These are phyloP conservation scores for Infundibulicybe gibba DNA, from an alignment of 768 basidiomycete species.

Conservation along the genomic window DNA sequence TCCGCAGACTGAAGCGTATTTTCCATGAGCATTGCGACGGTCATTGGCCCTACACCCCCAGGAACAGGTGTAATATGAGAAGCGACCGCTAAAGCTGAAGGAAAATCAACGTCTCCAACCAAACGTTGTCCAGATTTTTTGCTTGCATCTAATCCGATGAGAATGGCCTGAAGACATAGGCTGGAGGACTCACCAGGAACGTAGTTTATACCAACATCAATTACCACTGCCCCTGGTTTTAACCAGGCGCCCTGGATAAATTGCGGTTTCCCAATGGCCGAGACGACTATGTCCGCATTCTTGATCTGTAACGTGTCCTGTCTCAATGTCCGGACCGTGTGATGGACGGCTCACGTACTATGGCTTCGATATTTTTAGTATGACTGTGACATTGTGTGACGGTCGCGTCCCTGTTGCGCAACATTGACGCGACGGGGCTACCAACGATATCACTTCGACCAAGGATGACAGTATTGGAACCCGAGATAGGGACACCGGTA, in stretches of 20 bases:
- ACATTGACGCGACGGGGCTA: slow-evolving; percentile 88
- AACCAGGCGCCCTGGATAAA: slow-evolving; percentile 93
- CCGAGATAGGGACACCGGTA: slow-evolving; percentile 73
- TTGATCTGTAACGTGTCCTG: slow-evolving; percentile 49
- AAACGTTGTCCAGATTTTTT: slow-evolving; percentile 96
- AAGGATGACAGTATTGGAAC: slow-evolving; percentile 85
- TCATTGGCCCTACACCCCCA: slow-evolving; percentile 99
- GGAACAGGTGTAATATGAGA: slow-evolving; percentile 96
- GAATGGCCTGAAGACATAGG: slow-evolving; percentile 1
- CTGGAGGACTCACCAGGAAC: slow-evolving; percentile 60
- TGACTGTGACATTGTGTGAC: slow-evolving; percentile 97
- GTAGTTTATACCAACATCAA: slow-evolving; percentile 98
- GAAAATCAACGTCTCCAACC: slow-evolving; percentile 93
- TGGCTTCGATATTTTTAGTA: slow-evolving; percentile 74
- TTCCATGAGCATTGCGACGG: slow-evolving; percentile 96
- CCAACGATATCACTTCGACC: slow-evolving; percentile 98
- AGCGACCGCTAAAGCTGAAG: slow-evolving; percentile 71
- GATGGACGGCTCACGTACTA: slow-evolving; percentile 43
- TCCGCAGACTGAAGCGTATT: slow-evolving; percentile 87
- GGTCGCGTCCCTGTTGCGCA: slow-evolving; percentile 88
- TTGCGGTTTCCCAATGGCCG: slow-evolving; percentile 92
- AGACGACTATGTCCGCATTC: slow-evolving; percentile 88
- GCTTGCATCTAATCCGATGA: slow-evolving; percentile 54
- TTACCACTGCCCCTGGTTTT: slow-evolving; percentile 91
- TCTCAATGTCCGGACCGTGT: too few species aligned